phyloP scores from a whole-genome alignment of 176 grass and related monocot species.

The Carex littledalei region DNA sequence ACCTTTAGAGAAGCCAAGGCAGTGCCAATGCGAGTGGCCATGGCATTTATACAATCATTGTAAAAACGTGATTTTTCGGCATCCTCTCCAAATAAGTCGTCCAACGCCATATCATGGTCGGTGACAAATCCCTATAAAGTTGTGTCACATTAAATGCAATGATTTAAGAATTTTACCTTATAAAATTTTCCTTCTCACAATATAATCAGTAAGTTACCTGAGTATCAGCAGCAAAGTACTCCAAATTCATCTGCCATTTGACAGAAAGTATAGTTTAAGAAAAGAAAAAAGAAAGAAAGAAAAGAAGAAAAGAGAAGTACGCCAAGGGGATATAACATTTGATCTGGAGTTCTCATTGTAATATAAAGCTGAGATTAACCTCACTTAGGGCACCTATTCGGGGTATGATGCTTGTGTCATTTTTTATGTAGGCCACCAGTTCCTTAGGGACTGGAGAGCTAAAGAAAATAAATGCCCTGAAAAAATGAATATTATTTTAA shows the following conservation, averaged over 20 bases:
- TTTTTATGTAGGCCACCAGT: slow-evolving; percentile 82
- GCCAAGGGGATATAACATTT: not conserved
- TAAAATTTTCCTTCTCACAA: slow-evolving; percentile 2
- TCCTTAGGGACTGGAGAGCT: slow-evolving; percentile 89
- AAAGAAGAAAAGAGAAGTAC: not conserved
- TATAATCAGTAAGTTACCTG: slow-evolving; percentile 46
- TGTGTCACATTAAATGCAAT: slow-evolving; percentile 5
- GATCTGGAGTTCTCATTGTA: not conserved
- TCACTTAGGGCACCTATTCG: slow-evolving; percentile 95
- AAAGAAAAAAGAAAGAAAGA: slow-evolving; percentile 17
- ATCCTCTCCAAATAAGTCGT: slow-evolving; percentile 59
- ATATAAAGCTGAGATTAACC: slow-evolving; percentile 36
- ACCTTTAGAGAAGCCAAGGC: slow-evolving; percentile 92
- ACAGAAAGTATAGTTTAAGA: slow-evolving; percentile 19
- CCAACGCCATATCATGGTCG: slow-evolving; percentile 80
- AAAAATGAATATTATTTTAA: not conserved
- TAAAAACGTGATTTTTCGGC: slow-evolving; percentile 50
- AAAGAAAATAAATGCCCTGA: slow-evolving; percentile 92
- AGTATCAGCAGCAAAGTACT: slow-evolving; percentile 92
- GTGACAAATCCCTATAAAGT: slow-evolving; percentile 71
- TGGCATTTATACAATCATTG: slow-evolving; percentile 60
- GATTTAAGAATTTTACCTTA: not conserved
- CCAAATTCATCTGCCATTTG: slow-evolving; percentile 93
- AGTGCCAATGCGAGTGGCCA: slow-evolving; percentile 82
- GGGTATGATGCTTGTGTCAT: slow-evolving; percentile 80